These are phyloP conservation scores for Castanea sativa DNA, from an alignment of 306 rosid species.

Conservation along the genomic window DNA sequence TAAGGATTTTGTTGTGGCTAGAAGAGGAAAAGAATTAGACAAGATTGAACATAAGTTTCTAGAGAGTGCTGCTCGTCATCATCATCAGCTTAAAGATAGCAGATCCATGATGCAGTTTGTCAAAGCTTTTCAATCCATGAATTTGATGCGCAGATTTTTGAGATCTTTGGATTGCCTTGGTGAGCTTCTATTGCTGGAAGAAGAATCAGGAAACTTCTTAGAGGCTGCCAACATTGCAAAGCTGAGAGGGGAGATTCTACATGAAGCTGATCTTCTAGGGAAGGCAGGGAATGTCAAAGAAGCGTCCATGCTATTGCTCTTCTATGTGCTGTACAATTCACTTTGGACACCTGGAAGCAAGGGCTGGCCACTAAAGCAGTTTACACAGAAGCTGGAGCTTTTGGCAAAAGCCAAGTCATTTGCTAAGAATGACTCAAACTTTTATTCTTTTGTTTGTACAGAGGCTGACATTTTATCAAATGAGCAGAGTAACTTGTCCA, in stretches of 20 bases:
- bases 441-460: constrained; percentile 35
- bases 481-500: constrained; percentile 16
- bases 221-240: constrained; percentile 61
- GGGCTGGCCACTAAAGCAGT: constrained; percentile 70
- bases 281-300: constrained; percentile 50
- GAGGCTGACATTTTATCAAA: constrained; percentile 50
- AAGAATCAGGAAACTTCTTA: constrained; percentile 58
- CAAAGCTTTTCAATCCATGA: constrained; percentile 53
- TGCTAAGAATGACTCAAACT: constrained; percentile 39
- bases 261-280: constrained; percentile 45
- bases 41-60: constrained; percentile 51
- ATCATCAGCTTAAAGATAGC: constrained; percentile 36
- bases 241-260: constrained; percentile 46
- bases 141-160: constrained; percentile 56
- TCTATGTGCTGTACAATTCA: constrained; percentile 51
- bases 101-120: constrained; percentile 73
- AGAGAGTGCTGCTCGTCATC: constrained; percentile 58
- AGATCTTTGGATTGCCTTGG: constrained; percentile 36
- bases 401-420: constrained; percentile 45
- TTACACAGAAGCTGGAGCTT: constrained; percentile 40
- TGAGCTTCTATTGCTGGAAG: constrained; percentile 65
- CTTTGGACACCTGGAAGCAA: constrained; percentile 62
- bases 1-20: constrained; percentile 15
- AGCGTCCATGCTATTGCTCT: constrained; percentile 43
- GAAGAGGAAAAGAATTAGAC: constrained; percentile 22